Base-by-base conservation (phyloP, 176 grass and related monocot species). In the Musa beccarii region DNA sequence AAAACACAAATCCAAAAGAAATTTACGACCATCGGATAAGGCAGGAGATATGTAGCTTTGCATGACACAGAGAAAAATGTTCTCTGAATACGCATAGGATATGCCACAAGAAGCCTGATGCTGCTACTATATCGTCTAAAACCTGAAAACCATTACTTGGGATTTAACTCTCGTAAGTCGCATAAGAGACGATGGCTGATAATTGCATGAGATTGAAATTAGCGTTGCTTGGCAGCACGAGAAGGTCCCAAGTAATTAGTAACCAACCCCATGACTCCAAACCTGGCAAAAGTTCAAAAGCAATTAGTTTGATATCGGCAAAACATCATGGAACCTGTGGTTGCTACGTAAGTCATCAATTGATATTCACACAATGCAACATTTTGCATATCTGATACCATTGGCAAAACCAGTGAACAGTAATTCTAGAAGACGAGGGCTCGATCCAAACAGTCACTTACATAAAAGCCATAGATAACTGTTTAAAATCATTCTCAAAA, bases 391-490 rank as follows among this genome's bases (percentile, higher is more conserved):
- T 43, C 34, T 43, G 34, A 43, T 43, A 43, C 34, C 34, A 43
- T 43, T 43, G 34, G 34, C 34, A 43, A 43, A 43, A 43, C 34
- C 34, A 43, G 3, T 43, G 4, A 43, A 6, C 34, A 6, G 4
- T 43, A 5, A 43, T 43, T 43, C 6, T 2, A 43, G 34, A 43
- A 6, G n/a, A 26, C 1, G 2, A 28, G 74, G 0, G 53, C 2
- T 2, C 1, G 4, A 43, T 43, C 34, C 15, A 73, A 80, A 53
- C 2, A 9, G 22, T 63, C 53, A 86, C 91, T 88, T 83, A 94
- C 95, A 99, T 99, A 57, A 94, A 94, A 79, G 95, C 95, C 95
- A 99, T 94, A 54, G 90, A 99, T 52, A 99, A 64, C 79, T 99
- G 95, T 83, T 99, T 99, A 34, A 94, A 83, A 82, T 99, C 95